Conservation (phyloP, 2,329 filamentous ascomycete genomes). For the Phialophora verrucosa region DNA sequence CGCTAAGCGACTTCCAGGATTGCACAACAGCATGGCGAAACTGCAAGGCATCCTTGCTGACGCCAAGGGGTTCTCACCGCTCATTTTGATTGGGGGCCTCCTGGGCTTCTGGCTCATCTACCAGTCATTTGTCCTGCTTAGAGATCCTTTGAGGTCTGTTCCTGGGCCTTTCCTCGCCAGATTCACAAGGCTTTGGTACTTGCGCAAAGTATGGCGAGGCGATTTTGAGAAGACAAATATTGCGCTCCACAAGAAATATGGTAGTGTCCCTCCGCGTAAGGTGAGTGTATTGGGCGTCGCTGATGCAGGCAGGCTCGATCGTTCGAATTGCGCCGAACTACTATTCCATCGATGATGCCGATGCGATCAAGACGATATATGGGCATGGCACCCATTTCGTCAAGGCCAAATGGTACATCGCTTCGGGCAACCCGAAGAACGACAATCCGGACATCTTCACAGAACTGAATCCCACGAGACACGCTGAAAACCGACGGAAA, state of each 20-base stretch:
- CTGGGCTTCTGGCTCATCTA: constrained; percentile 28
- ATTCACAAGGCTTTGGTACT: constrained; percentile 54
- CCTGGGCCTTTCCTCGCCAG: constrained; percentile 55
- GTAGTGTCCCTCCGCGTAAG: constrained; percentile 42
- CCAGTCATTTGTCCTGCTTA: constrained; percentile 37
- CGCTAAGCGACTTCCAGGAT: neutral
- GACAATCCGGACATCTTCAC: constrained; percentile 60
- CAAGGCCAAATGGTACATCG: constrained; percentile 61
- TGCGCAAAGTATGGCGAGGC: constrained; percentile 44
- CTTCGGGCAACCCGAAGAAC: constrained; percentile 17
- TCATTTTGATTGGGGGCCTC: constrained; percentile 7
- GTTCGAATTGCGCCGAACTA: constrained; percentile 76
- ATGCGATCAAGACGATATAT: constrained; percentile 76
- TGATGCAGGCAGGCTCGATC: constrained; percentile 46
- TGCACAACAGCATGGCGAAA: constrained; percentile 18
- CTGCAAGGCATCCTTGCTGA: constrained; percentile 17
- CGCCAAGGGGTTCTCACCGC: constrained; percentile 5
- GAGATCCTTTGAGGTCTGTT: constrained; percentile 46
- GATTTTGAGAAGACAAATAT: constrained; percentile 47
- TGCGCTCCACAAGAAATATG: constrained; percentile 53
- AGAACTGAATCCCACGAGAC: constrained; percentile 74
- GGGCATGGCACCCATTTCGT: constrained; percentile 79
- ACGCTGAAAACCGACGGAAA: constrained; percentile 72
- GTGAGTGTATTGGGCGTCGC: neutral
- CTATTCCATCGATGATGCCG: constrained; percentile 74